Evolutionary conservation across 352 stramenopile genomes (phyloP), one percentile per base, ranked within the genome.

Genomic region (Thalassiosira livingstoniorum): DNA sequence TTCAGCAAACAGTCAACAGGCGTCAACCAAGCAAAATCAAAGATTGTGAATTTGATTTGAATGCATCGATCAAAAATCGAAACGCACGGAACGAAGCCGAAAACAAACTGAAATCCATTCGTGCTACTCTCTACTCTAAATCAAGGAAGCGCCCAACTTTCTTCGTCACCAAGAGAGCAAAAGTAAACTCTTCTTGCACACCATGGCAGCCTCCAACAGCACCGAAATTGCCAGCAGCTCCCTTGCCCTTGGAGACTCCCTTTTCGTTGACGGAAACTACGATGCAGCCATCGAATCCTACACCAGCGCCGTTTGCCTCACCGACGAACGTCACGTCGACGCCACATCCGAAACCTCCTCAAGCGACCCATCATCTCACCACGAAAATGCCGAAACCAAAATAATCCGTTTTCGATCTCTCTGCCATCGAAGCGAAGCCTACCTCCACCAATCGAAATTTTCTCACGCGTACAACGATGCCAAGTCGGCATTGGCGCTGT

Each of bases 211-310:
- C 11, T 29, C 47, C 47, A 27, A 58, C 47, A 58, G 7, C 11
- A 7, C 4, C 47, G 47, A 58, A 58, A 66, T 37, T 51, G 25
- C 79, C 42, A 3, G 65, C 57, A 32, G 32, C 43, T 47, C 66
- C 58, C 79, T 94, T 57, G 78, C 75, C 51, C 31, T 80, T 3
- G 90, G 60, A 2, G 87, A 93, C 75, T 91, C 87, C 27, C 78
- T 83, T 34, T 74, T 65, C 58, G 75, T 93, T 15, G 90, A 94
- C 37, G 88, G 91, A 71, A 61, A 88, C 23, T 90, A 85, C 61
- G 63, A 83, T 0, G 84, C 75, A 1, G 87, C 88, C 39, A 75
- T 91, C 31, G 69, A 87, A 35, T 71, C 69, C 0, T 94, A 92
- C 69, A 87, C 85, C 10, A 74, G 79, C 13, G 88, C 83, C 0